Evolutionary conservation across 257 asterid species (phyloP), one percentile per base, ranked within the genome.

Genomic region (Plectranthus barbatus): DNA sequence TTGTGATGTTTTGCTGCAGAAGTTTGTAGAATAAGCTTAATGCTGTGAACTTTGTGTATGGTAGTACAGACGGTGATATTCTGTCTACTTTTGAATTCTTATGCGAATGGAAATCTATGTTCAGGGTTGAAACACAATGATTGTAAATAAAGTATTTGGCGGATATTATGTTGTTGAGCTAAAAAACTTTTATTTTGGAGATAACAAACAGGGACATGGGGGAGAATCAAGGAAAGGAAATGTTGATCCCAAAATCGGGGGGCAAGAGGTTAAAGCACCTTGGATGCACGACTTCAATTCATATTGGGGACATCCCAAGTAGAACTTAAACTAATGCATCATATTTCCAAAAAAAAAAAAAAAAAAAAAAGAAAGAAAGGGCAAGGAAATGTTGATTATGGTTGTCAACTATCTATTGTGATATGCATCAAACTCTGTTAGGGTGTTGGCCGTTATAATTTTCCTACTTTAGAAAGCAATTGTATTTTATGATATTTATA

Each of bases 11-110:
- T 44, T 23, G 53, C 56, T 14, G 57, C 45, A 29, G 39, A 57
- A 66, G 56, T 37, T 66, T 68, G 44, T 47, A 46, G 69, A 54
- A 26, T 46, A 52, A 68, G 33, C 39, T 40, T 21, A 29, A 20
- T 21, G 17, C 54, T 4, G 24, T 53, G 56, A 60, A 19, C 37
- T 42, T 21, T 61, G 54, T 23, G 50, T 33, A 33, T 24, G 24
- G 39, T 23, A 46, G 40, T 33, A 33, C 31, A 8, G 50, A 58
- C 58, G 4, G 21, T 46, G 33, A 34, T 66, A 37, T 63, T 23
- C 33, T 34, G 55, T 39, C 17, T 29, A 39, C 42, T 51, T n/a
- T 29, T 42, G 55, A 51, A n/a, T 20, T 48, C 52, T 44, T 52
- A 29, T 40, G 37, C 54, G 41, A 58, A 31, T 50, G 4, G 23